Conservation (phyloP, 805 yeast genomes). For the Myxozyma melibiosi region DNA sequence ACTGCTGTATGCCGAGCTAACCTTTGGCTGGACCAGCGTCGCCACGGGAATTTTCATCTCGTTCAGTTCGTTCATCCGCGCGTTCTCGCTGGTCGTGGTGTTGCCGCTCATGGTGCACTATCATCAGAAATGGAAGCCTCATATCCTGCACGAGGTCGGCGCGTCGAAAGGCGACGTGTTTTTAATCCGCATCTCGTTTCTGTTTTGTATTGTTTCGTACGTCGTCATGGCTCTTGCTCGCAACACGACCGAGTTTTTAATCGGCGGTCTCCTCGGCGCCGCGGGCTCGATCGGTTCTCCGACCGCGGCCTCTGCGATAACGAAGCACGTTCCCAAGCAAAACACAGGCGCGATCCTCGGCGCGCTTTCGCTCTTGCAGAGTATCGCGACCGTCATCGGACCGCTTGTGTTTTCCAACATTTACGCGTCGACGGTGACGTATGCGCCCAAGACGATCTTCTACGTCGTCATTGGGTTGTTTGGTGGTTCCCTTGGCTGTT, state of each 20-base stretch:
- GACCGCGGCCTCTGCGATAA: slow-evolving; percentile 23
- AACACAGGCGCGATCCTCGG: slow-evolving; percentile 33
- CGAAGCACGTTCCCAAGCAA: slow-evolving; percentile 32
- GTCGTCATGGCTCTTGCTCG: slow-evolving; percentile 7
- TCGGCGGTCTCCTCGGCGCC: slow-evolving; percentile 17
- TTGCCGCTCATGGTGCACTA: slow-evolving; percentile 33
- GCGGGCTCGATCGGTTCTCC: slow-evolving; percentile 28
- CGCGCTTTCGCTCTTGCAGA: slow-evolving; percentile 27
- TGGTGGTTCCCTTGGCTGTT: not conserved
- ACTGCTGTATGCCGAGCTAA: slow-evolving; percentile 37
- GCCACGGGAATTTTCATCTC: slow-evolving; percentile 40
- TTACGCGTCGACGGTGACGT: slow-evolving; percentile 30
- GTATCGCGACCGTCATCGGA: slow-evolving; percentile 21
- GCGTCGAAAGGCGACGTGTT: slow-evolving; percentile 18
- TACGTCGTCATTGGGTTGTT: slow-evolving; percentile 1
- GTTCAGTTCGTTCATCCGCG: slow-evolving; percentile 35
- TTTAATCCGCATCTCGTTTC: not conserved
- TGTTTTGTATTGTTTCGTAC: slow-evolving; percentile 3
- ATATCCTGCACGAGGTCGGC: slow-evolving; percentile 16
- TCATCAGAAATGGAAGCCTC: slow-evolving; percentile 12
- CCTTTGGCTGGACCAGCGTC: slow-evolving; percentile 40
- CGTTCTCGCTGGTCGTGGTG: slow-evolving; percentile 34
- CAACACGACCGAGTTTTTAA: slow-evolving; percentile 2
- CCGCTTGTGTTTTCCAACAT: slow-evolving; percentile 24
- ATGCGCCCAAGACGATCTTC: slow-evolving; percentile 26